Percentiles rank a stretch among this genome's conserved stretches.
Evolutionary conservation across 352 stramenopile species (phyloP).

Genomic region (Globisporangium paroecandrum): DNA sequence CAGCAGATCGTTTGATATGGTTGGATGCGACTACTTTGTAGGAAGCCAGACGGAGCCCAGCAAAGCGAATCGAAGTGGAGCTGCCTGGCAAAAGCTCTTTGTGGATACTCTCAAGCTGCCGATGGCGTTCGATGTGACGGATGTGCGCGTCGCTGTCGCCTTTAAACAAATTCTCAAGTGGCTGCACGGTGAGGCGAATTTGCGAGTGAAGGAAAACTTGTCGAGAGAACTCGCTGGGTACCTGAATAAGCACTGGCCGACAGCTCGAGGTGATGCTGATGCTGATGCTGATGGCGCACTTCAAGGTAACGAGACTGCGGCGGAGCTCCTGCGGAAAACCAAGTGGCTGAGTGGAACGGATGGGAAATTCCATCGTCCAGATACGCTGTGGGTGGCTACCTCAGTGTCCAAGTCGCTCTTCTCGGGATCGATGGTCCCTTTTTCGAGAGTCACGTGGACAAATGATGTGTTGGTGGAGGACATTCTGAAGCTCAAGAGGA

Average conservation of each 20-base stretch:
- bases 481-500: slow-evolving; percentile 43
- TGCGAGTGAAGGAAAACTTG: slow-evolving; percentile 29
- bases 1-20: slow-evolving; percentile 5
- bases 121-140: slow-evolving; percentile 30
- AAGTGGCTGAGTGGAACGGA: slow-evolving; percentile 45
- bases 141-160: slow-evolving; percentile 20
- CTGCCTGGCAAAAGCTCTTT: slow-evolving; percentile 33
- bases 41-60: neutral
- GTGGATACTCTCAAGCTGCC: slow-evolving; percentile 40
- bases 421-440: slow-evolving; percentile 42
- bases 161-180: slow-evolving; percentile 40
- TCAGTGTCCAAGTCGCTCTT: slow-evolving; percentile 38
- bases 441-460: slow-evolving; percentile 34
- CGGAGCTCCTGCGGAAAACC: slow-evolving; percentile 13
- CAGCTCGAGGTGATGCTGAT: neutral
- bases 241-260: slow-evolving; percentile 44
- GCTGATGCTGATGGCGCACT: neutral
- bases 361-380: slow-evolving; percentile 27
- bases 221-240: slow-evolving; percentile 42
- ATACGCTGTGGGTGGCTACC: slow-evolving; percentile 45
- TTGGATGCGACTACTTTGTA: slow-evolving; percentile 8
- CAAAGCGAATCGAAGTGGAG: slow-evolving; percentile 3
- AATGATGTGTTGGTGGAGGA: slow-evolving; percentile 29
- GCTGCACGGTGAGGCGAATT: slow-evolving; percentile 39
- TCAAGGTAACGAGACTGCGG: neutral